Percentiles rank a stretch among this genome's conserved stretches.
These are phyloP conservation scores for Oligophagozyma castellii DNA, from an alignment of 1,139 yeast species.

Conservation along the genomic window DNA sequence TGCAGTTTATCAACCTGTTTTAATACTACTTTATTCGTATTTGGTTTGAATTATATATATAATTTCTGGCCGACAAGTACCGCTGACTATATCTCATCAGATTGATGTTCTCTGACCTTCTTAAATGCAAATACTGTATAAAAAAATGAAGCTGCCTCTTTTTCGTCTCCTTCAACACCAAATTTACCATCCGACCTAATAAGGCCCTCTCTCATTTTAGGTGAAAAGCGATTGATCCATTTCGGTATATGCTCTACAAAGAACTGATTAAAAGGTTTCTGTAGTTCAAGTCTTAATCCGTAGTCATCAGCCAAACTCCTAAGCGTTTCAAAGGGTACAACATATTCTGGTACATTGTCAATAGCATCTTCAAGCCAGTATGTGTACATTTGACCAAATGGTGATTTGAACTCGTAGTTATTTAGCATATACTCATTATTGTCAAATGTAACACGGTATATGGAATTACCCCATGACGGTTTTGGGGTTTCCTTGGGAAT, in stretches of 20 bases:
- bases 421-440: conserved; percentile 47
- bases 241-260: conserved; percentile 68
- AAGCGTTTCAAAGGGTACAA: conserved; percentile 88
- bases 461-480: conserved; percentile 65
- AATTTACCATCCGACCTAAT: conserved; percentile 62
- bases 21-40: not conserved
- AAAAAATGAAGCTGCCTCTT: conserved; percentile 63
- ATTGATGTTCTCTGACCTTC: conserved; percentile 20
- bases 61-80: not conserved
- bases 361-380: conserved; percentile 86
- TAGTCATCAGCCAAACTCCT: conserved; percentile 74
- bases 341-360: conserved; percentile 91
- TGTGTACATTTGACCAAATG: conserved; percentile 73
- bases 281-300: conserved; percentile 57
- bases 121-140: conserved; percentile 25
- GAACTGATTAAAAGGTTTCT: conserved; percentile 69
- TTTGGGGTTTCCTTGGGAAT: conserved; percentile 35
- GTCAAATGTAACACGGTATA: conserved; percentile 70
- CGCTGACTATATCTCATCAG: conserved; percentile 1
- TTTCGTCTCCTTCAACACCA: conserved; percentile 82
- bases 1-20: not conserved
- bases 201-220: conserved; percentile 56
- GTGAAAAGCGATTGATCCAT: conserved; percentile 45
- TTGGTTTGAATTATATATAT: not conserved
- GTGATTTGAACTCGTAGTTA: conserved; percentile 56